Percentiles rank a stretch among this genome's conserved stretches.
These are phyloP conservation scores for Termitomyces sp. DNA, from an alignment of 768 basidiomycete species.

Conservation along the genomic window DNA sequence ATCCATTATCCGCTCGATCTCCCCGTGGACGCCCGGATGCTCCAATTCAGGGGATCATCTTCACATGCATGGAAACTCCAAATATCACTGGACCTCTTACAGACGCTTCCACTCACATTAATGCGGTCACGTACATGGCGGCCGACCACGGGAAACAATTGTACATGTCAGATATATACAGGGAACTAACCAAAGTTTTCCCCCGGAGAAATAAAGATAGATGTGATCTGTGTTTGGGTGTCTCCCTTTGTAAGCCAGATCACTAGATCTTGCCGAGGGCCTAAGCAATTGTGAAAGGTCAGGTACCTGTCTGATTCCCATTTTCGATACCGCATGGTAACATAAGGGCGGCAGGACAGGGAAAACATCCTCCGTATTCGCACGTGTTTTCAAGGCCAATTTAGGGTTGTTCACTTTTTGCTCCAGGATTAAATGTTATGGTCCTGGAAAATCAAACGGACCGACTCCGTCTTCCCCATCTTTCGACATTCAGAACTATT, in stretches of 20 bases:
- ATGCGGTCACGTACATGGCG: slow-evolving; percentile 20
- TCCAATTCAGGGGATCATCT: slow-evolving; percentile 5
- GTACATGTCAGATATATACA: slow-evolving; percentile 15
- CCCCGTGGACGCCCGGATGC: slow-evolving; percentile 3
- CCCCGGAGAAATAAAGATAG: slow-evolving; percentile 27
- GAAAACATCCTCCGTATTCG: slow-evolving; percentile 29
- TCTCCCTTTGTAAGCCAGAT: slow-evolving; percentile 26
- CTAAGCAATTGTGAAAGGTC: slow-evolving; percentile 10
- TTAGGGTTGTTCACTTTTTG: slow-evolving; percentile 27
- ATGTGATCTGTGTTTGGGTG: slow-evolving; percentile 27
- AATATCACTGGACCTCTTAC: neutral
- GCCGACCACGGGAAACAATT: slow-evolving; percentile 18
- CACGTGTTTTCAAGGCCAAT: slow-evolving; percentile 35
- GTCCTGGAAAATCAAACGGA: slow-evolving; percentile 30
- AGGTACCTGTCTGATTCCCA: slow-evolving; percentile 20
- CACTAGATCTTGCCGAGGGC: slow-evolving; percentile 39
- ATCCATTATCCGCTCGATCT: slow-evolving; percentile 14
- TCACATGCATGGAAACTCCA: slow-evolving; percentile 8
- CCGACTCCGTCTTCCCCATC: slow-evolving; percentile 15
- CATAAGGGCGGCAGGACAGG: slow-evolving; percentile 21
- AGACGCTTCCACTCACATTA: slow-evolving; percentile 2
- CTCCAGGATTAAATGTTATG: slow-evolving; percentile 22
- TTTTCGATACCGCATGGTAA: slow-evolving; percentile 31
- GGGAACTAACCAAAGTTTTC: slow-evolving; percentile 22
- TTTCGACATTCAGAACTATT: slow-evolving; percentile 9